Percentiles rank a stretch among this genome's conserved stretches.
phyloP scores from a whole-genome alignment of 495 filamentous ascomycete species.

The Aspergillus conjunctus region DNA sequence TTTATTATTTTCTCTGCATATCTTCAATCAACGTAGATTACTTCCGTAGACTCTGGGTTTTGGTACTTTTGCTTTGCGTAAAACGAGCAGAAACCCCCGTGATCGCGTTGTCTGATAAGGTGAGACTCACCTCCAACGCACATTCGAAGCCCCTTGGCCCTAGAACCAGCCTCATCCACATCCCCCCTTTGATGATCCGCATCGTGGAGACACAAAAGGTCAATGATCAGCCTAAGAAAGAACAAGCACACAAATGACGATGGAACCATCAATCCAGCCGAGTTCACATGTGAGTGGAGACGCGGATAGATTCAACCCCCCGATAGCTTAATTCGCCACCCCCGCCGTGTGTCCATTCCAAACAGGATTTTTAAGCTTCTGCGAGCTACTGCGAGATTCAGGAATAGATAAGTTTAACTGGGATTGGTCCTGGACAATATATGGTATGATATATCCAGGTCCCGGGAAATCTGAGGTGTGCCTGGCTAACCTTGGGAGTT shows the following conservation, averaged over 20 bases:
- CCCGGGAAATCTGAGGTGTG: too few species aligned
- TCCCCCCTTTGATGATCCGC: background rate
- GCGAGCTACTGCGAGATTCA: background rate
- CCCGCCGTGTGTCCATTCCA: background rate
- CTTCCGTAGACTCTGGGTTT: background rate
- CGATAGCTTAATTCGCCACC: background rate
- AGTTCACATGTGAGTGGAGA: slow-evolving; percentile 14
- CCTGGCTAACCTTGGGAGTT: too few species aligned
- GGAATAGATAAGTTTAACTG: too few species aligned
- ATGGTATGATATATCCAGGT: too few species aligned
- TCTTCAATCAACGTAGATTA: background rate
- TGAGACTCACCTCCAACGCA: too few species aligned
- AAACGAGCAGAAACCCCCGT: background rate
- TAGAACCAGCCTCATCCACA: background rate
- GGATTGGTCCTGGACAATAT: too few species aligned
- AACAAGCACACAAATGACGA: background rate
- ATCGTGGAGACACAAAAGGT: background rate
- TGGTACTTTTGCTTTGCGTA: background rate
- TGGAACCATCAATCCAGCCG: background rate
- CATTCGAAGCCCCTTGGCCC: background rate
- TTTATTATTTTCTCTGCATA: background rate
- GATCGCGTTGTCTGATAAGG: background rate
- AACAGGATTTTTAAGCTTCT: slow-evolving; percentile 9
- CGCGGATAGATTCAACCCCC: slow-evolving; percentile 3
- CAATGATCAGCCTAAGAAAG: background rate